These are phyloP conservation scores for Echites panduratus DNA, from an alignment of 257 asterid genomes.

Conservation along the genomic window DNA sequence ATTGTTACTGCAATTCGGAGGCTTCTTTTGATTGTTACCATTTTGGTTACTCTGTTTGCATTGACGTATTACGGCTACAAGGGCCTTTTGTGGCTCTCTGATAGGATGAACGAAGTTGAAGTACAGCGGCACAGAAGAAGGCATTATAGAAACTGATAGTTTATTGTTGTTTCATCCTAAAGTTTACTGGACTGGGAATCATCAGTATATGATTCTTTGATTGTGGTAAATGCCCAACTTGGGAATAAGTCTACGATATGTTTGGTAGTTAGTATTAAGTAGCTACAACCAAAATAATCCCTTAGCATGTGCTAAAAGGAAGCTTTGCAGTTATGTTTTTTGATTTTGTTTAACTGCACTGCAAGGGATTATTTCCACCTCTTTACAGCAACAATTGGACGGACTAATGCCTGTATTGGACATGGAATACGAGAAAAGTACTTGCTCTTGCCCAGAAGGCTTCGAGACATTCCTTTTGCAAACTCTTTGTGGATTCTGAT, in stretches of 20 bases:
- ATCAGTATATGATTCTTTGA: background rate
- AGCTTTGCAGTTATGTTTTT: background rate
- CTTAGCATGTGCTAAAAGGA: background rate
- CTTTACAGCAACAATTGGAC: too few species aligned
- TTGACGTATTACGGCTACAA: conserved; percentile 50
- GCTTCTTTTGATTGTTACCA: conserved; percentile 33
- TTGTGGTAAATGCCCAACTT: background rate
- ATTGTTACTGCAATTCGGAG: conserved; percentile 30
- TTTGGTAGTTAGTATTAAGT: background rate
- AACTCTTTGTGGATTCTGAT: too few species aligned
- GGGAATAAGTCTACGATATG: background rate
- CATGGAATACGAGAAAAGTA: background rate
- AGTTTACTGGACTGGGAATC: background rate
- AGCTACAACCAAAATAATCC: too few species aligned
- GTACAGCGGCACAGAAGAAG: conserved; percentile 41
- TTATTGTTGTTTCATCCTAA: background rate
- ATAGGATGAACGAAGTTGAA: conserved; percentile 78
- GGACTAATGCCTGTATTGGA: background rate
- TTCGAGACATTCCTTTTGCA: background rate
- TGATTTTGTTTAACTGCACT: too few species aligned
- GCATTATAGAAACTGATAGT: conserved; percentile 26
- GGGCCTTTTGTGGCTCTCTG: conserved; percentile 67
- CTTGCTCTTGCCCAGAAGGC: background rate
- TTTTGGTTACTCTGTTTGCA: conserved; percentile 29
- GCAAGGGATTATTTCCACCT: too few species aligned